A percentile compares a stretch with the other conserved stretches of the same genome.
These are phyloP conservation scores for Colletotrichum karsti DNA, from an alignment of 2,329 filamentous ascomycete species.

Conservation along the genomic window DNA sequence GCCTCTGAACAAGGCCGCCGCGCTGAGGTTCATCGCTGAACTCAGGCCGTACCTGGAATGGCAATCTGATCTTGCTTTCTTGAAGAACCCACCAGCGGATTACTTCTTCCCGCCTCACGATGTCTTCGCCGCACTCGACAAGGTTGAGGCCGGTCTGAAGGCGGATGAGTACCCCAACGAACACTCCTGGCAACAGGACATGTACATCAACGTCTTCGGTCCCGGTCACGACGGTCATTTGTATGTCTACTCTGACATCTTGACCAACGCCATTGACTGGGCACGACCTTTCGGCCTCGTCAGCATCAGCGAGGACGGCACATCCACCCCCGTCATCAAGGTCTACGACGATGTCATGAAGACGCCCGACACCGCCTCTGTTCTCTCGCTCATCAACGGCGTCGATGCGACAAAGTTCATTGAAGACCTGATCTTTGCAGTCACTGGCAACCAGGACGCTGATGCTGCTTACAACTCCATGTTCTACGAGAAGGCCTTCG, in stretches of 20 bases:
- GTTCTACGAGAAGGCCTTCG: slow-evolving; percentile 40
- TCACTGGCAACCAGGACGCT: slow-evolving; percentile 32
- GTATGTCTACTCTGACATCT: slow-evolving; percentile 47
- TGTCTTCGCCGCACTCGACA: slow-evolving; percentile 43
- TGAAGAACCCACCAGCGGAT: slow-evolving; percentile 57
- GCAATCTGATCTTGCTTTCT: slow-evolving; percentile 54
- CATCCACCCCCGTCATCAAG: slow-evolving; percentile 52
- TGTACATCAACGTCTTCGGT: slow-evolving; percentile 45
- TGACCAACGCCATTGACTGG: slow-evolving; percentile 46
- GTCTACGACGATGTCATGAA: slow-evolving; percentile 47
- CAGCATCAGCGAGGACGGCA: slow-evolving; percentile 43
- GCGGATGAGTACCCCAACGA: slow-evolving; percentile 46
- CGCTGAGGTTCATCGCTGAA: slow-evolving; percentile 42
- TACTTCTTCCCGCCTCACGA: slow-evolving; percentile 56
- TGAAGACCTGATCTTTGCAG: slow-evolving; percentile 27
- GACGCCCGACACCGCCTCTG: slow-evolving; percentile 32
- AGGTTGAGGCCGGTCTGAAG: slow-evolving; percentile 39
- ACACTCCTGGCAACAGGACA: slow-evolving; percentile 48
- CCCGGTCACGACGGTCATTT: slow-evolving; percentile 51
- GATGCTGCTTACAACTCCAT: slow-evolving; percentile 46
- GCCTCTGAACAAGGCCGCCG: slow-evolving; percentile 43
- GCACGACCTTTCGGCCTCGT: slow-evolving; percentile 47
- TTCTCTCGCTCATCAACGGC: slow-evolving; percentile 35
- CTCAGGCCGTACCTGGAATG: slow-evolving; percentile 52
- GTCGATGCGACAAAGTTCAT: slow-evolving; percentile 33